A percentile compares a stretch with the other conserved stretches of the same genome.
Conservation (phyloP, 495 filamentous ascomycete species). For the Lichenothelia convexa region DNA sequence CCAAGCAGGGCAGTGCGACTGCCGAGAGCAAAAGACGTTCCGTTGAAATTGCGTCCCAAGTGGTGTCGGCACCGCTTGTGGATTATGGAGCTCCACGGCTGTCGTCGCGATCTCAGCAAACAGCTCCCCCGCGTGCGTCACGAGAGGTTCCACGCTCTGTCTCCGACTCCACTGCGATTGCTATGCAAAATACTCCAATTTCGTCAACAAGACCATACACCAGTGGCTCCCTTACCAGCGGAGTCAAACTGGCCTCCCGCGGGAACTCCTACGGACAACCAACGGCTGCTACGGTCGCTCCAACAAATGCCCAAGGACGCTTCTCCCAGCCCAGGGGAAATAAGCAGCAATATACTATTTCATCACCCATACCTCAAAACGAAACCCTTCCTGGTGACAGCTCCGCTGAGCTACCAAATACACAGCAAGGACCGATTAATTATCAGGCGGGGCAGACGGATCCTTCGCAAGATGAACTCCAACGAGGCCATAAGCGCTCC, state of each 20-base stretch:
- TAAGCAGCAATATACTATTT: slow-evolving; percentile 63
- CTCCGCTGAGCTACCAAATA: slow-evolving; percentile 43
- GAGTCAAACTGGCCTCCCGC: slow-evolving; percentile 47
- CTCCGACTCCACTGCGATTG: slow-evolving; percentile 35
- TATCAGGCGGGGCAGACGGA: slow-evolving; percentile 29
- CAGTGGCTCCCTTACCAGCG: slow-evolving; percentile 53
- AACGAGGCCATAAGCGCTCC: slow-evolving; percentile 72
- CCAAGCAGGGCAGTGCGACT: neutral
- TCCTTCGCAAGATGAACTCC: slow-evolving; percentile 23
- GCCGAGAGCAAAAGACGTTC: slow-evolving; percentile 29
- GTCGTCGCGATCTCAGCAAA: slow-evolving; percentile 28
- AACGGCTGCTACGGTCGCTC: slow-evolving; percentile 67
- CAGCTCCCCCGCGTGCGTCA: slow-evolving; percentile 27
- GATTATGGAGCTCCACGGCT: neutral
- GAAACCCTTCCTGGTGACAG: slow-evolving; percentile 18
- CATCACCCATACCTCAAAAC: slow-evolving; percentile 45
- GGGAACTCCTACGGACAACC: slow-evolving; percentile 78
- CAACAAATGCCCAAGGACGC: slow-evolving; percentile 78
- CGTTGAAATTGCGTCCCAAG: slow-evolving; percentile 19
- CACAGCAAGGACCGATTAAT: slow-evolving; percentile 26
- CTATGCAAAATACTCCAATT: slow-evolving; percentile 23
- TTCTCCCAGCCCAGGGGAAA: slow-evolving; percentile 70
- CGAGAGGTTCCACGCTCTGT: slow-evolving; percentile 35
- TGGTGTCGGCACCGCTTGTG: slow-evolving; percentile 18
- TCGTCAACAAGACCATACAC: slow-evolving; percentile 51